Evolutionary conservation across 1,284 basidiomycete genomes (phyloP).

Genomic region (Rhodotorula sp.): DNA sequence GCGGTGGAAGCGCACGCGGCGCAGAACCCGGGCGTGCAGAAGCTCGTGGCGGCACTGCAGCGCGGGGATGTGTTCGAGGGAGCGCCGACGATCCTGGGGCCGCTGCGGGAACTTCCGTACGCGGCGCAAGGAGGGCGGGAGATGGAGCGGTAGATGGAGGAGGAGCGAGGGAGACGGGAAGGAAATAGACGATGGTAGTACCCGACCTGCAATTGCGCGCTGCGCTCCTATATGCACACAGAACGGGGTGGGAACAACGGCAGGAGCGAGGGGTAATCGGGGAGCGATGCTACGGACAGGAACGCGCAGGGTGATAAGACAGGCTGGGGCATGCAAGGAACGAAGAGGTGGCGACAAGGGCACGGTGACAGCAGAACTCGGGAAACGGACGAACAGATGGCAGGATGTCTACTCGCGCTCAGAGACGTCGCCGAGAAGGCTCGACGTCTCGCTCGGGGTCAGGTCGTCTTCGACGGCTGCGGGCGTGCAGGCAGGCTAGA

Average conservation of each 20-base stretch:
- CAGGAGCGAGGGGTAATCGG: not conserved
- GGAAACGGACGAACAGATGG: not conserved
- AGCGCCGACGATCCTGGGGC: not conserved
- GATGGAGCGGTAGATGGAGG: no score
- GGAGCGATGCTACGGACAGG: not conserved
- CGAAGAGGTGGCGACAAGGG: not conserved
- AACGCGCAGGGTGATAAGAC: not conserved
- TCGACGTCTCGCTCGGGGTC: constrained; percentile 6
- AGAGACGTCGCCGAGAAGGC: not conserved
- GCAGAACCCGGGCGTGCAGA: not conserved
- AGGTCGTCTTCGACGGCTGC: constrained; percentile 19
- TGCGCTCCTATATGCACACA: not conserved
- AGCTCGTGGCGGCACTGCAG: not conserved
- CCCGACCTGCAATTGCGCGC: not conserved
- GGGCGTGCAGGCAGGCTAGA: rapidly evolving
- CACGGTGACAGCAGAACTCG: not conserved
- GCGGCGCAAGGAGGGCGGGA: no score
- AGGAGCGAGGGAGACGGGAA: no score
- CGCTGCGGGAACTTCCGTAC: not conserved
- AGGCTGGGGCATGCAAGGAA: not conserved
- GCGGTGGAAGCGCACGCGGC: not conserved
- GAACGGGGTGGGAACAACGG: not conserved
- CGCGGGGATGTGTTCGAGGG: not conserved
- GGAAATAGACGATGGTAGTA: no score
- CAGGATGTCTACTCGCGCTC: not conserved